Conservation (phyloP, 352 stramenopile genomes). For the Albugo candida region DNA sequence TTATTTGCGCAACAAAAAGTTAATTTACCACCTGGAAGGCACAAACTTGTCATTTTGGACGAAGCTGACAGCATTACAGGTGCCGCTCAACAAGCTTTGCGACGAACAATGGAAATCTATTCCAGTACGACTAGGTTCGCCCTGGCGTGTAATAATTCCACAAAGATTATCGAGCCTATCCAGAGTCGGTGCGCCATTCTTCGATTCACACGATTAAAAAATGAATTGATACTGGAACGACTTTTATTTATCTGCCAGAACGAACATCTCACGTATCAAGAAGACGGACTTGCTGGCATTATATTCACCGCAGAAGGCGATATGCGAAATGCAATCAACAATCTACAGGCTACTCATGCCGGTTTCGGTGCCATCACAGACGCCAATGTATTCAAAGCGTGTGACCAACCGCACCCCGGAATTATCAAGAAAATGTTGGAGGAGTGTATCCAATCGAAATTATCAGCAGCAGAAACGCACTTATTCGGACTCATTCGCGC, state of each 20-base stretch:
- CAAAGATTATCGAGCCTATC: conserved; percentile 99
- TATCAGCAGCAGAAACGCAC: conserved; percentile 62
- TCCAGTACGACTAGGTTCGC: conserved; percentile 95
- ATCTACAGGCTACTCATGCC: conserved; percentile 92
- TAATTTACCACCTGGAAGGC: conserved; percentile 69
- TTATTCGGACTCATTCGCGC: conserved; percentile 52
- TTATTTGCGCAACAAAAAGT: conserved; percentile 98
- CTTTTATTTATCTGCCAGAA: conserved; percentile 85
- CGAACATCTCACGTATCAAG: conserved; percentile 74
- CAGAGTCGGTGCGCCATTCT: conserved; percentile 96
- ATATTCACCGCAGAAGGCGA: conserved; percentile 98
- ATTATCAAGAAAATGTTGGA: conserved; percentile 43
- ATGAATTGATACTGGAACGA: conserved; percentile 91
- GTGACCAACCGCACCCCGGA: conserved; percentile 90
- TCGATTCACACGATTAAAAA: conserved; percentile 87
- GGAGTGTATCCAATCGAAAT: conserved; percentile 61
- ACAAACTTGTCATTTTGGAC: conserved; percentile 99
- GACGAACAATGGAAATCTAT: conserved; percentile 98
- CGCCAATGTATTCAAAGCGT: conserved; percentile 91
- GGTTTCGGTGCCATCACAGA: conserved; percentile 93
- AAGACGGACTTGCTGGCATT: conserved; percentile 91
- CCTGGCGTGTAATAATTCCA: conserved; percentile 96
- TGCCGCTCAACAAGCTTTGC: conserved; percentile 93
- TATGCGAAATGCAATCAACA: conserved; percentile 98
- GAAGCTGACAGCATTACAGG: conserved; percentile 97